A percentile compares a stretch with the other conserved stretches of the same genome.
Evolutionary conservation across 2,329 filamentous ascomycete species (phyloP).

Genomic region (Boeremia exigua): DNA sequence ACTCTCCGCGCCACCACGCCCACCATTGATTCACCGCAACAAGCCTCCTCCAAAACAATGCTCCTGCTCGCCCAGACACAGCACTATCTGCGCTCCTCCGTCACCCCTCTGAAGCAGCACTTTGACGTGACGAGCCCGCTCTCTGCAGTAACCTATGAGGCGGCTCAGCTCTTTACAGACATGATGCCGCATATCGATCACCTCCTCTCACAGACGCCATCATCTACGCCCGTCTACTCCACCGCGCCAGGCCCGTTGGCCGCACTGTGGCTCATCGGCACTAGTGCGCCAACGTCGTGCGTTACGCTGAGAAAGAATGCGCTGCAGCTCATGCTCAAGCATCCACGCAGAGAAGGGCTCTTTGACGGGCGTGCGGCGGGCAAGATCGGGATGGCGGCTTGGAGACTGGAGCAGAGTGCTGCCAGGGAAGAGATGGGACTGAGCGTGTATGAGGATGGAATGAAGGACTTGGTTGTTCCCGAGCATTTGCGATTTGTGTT

Average conservation of each 20-base stretch:
- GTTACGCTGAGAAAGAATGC: conserved; percentile 31
- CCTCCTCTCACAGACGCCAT: conserved; percentile 9
- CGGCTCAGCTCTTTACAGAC: conserved; percentile 18
- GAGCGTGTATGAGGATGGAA: conserved; percentile 9
- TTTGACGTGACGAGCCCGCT: conserved; percentile 21
- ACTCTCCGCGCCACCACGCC: conserved; percentile 4
- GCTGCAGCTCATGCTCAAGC: conserved; percentile 32
- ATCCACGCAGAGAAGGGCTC: conserved; percentile 57
- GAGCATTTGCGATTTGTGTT: conserved; percentile 27
- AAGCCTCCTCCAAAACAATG: conserved; percentile 14
- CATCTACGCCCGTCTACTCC: conserved; percentile 33
- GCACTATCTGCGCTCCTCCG: conserved; percentile 22
- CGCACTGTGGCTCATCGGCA: conserved; percentile 36
- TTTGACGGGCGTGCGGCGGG: conserved; percentile 67
- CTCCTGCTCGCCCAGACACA: conserved; percentile 22
- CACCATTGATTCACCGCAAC: conserved; percentile 1
- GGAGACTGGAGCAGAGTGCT: conserved; percentile 37
- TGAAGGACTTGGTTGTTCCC: conserved; percentile 25
- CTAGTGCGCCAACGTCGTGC: conserved; percentile 27
- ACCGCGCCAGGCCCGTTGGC: conserved; percentile 31
- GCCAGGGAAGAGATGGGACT: conserved; percentile 20
- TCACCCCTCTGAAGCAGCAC: conserved; percentile 14
- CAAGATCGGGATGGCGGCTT: conserved; percentile 31
- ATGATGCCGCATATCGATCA: conserved; percentile 26
- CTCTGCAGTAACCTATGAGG: conserved; percentile 25